These are phyloP conservation scores for Lagenaria siceraria DNA, from an alignment of 306 rosid genomes.

Conservation along the genomic window DNA sequence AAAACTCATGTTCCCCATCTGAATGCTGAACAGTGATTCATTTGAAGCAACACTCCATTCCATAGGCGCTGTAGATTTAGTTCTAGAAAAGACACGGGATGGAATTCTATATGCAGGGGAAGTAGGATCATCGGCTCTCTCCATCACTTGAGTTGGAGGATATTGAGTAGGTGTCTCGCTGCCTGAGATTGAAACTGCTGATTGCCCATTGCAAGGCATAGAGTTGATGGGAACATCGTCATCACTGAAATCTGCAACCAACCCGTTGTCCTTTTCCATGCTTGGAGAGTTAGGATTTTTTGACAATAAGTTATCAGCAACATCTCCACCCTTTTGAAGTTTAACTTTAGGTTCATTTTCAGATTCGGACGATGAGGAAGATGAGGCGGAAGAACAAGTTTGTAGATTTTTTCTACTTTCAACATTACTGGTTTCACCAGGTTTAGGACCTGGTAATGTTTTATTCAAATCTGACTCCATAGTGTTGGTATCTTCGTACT, in stretches of 20 bases:
- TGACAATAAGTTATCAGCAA: neutral
- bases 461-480: neutral
- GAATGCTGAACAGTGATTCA: conserved; percentile 83
- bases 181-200: neutral
- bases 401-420: neutral
- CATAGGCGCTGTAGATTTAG: conserved; percentile 30
- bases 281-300: neutral
- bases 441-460: neutral
- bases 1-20: conserved; percentile 79
- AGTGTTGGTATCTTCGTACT: neutral
- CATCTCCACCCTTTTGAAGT: neutral
- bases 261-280: neutral
- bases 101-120: conserved; percentile 49
- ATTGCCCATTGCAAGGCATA: conserved; percentile 10
- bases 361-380: conserved; percentile 3
- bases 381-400: neutral
- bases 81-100: conserved; percentile 52
- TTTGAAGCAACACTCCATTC: conserved; percentile 83
- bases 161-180: conserved; percentile 25
- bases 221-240: conserved; percentile 24
- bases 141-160: conserved; percentile 64
- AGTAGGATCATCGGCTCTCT: conserved; percentile 26
- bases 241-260: conserved; percentile 3
- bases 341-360: neutral
- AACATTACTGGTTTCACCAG: neutral